Conservation (phyloP, 2,329 filamentous ascomycete species). For the Cytospora mali region DNA sequence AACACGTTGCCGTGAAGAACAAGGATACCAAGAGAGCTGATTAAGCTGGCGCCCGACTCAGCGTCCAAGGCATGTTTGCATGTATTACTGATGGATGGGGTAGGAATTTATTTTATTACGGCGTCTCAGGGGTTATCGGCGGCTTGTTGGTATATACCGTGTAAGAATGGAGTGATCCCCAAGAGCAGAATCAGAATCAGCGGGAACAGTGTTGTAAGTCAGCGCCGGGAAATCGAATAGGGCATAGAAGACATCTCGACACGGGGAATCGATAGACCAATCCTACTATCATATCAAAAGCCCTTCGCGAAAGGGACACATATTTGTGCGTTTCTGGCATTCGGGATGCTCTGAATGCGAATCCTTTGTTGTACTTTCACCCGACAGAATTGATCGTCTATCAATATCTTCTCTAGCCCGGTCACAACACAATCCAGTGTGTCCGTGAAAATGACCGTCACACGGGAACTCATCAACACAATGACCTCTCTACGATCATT, state of each 20-base stretch:
- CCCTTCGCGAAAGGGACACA: background rate
- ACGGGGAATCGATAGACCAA: constrained; percentile 24
- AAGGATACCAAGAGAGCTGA: constrained; percentile 46
- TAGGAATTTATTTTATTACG: constrained; percentile 5
- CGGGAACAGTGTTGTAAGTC: background rate
- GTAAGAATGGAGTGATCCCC: background rate
- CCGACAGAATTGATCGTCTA: no score
- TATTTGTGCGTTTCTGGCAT: background rate
- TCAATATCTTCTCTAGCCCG: no score
- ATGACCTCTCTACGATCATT: background rate
- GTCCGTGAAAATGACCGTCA: background rate
- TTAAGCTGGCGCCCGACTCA: background rate
- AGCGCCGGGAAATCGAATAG: background rate
- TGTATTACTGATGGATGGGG: background rate
- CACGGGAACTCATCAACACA: background rate
- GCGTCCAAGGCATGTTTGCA: background rate
- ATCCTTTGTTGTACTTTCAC: no score
- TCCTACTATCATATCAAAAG: constrained; percentile 9
- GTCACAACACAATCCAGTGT: background rate
- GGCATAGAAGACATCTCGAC: constrained; percentile 21
- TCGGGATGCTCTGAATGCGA: background rate
- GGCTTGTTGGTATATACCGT: constrained; percentile 3
- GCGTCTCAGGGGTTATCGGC: background rate
- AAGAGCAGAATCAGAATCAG: constrained; percentile 1
- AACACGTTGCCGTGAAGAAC: constrained; percentile 31